These are phyloP conservation scores for Amanita inopinata DNA, from an alignment of 768 basidiomycete genomes.

Conservation along the genomic window DNA sequence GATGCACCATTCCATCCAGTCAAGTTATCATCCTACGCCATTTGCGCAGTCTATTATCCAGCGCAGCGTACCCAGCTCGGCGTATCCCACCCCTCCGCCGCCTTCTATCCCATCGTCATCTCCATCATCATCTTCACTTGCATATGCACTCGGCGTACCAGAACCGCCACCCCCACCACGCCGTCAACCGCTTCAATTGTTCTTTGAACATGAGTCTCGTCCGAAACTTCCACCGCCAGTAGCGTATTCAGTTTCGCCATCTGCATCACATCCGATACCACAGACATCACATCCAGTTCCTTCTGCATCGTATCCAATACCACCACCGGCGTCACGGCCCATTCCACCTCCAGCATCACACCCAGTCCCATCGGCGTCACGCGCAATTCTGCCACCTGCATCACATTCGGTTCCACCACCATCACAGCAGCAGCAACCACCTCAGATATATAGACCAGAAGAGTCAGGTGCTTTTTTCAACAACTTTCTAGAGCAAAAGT, in stretches of 20 bases:
- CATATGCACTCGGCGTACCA: constrained; percentile 50
- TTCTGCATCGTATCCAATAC: constrained; percentile 7
- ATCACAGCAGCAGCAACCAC: constrained; percentile 14
- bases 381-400: constrained; percentile 10
- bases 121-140: constrained; percentile 65
- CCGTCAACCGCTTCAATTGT: background rate
- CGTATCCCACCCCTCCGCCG: constrained; percentile 67
- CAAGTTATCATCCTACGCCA: constrained; percentile 42
- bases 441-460: constrained; percentile 34
- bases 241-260: constrained; percentile 9
- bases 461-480: constrained; percentile 62
- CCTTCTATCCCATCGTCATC: constrained; percentile 50
- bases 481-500: constrained; percentile 50
- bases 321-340: constrained; percentile 7
- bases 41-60: constrained; percentile 63
- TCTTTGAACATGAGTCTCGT: too few relatives aligned
- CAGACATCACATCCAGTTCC: constrained; percentile 14
- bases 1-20: constrained; percentile 17
- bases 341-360: too few relatives aligned
- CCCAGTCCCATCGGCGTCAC: too few relatives aligned
- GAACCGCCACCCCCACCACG: constrained; percentile 9
- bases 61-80: constrained; percentile 44
- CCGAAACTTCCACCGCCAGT: too few relatives aligned
- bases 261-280: constrained; percentile 9
- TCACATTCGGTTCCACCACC: constrained; percentile 12